Base-by-base conservation (phyloP, 495 filamentous ascomycete species). In the Diplogelasinospora grovesii region DNA sequence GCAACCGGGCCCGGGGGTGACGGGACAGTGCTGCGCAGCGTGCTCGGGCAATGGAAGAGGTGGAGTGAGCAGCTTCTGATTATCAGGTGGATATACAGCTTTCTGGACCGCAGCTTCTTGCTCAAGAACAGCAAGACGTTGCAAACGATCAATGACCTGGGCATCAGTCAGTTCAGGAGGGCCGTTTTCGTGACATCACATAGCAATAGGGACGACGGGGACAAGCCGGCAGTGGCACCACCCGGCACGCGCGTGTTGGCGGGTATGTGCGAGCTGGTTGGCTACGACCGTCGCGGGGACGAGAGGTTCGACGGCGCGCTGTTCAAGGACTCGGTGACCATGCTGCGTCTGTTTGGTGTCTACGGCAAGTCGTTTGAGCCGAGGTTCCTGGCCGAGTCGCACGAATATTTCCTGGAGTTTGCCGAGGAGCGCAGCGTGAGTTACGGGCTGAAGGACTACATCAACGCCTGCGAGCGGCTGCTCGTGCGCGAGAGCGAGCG, bases 71-170 rank as follows among this genome's bases (percentile, higher is more conserved):
- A 88, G 62, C 59, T 92, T 63, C 80, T 85, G 74, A 34, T 75
- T 14, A 71, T 98, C 36, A 75, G 86, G 40, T 87, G 79, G 44
- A 82, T 95, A 22, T 97, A 95, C 66, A 89, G 84, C 54, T 96
- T 89, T 48, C 70, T 98, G 39, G 90, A 98, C 53, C 79, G 92
- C 43, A 85, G 87, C 4, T 95, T 85, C 56, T 74, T 98, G 15
- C 66, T 95, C 18, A n/a, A n/a, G n/a, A 26, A 23, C 22, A 75
- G 74, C 25, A 79, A 70, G 48, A 54, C 55, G 6, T 38, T 47
- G 23, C 68, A 65, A 43, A 59, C 64, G 34, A 62, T 85, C 10
- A 70, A 78, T 47, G 78, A 79, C 48, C 65, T 77, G 57, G 66
- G 65, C 14, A 73, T 76, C 36, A 49, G 48, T 49, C 73, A 51